phyloP scores from a whole-genome alignment of 1,284 basidiomycete species.

The Sporisorium reilianum region DNA sequence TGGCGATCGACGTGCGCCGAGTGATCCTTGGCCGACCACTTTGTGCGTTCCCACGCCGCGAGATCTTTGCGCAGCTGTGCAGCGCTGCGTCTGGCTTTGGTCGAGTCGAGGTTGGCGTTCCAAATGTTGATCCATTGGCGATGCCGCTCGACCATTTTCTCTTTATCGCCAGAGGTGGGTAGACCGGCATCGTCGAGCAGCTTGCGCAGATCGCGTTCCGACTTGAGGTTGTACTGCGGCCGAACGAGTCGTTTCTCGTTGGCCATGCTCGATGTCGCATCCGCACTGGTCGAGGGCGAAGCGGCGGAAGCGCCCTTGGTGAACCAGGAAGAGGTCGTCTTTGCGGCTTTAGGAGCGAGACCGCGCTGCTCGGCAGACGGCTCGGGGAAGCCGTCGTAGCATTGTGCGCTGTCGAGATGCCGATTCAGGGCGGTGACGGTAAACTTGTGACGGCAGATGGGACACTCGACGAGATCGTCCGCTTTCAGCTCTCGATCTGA shows the following conservation, averaged over 20 bases:
- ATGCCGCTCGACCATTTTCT: slow-evolving; percentile 58
- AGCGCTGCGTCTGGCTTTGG: slow-evolving; percentile 43
- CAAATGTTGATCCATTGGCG: slow-evolving; percentile 66
- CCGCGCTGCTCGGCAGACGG: slow-evolving; percentile 44
- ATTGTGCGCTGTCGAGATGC: slow-evolving; percentile 56
- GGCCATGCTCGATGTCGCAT: slow-evolving; percentile 13
- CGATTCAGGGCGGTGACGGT: slow-evolving; percentile 57
- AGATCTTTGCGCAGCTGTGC: slow-evolving; percentile 51
- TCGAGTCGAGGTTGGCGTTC: slow-evolving; percentile 66
- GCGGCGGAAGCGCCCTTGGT: slow-evolving; percentile 10
- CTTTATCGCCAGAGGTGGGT: slow-evolving; percentile 46
- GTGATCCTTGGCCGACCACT: slow-evolving; percentile 34
- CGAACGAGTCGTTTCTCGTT: slow-evolving; percentile 54
- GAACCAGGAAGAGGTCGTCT: slow-evolving; percentile 36
- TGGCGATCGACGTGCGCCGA: slow-evolving; percentile 32
- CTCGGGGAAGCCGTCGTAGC: slow-evolving; percentile 48
- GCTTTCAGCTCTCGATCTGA: slow-evolving; percentile 39
- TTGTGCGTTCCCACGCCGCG: slow-evolving; percentile 54
- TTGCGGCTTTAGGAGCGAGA: slow-evolving; percentile 23
- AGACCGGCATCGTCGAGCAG: slow-evolving; percentile 51
- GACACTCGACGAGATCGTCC: slow-evolving; percentile 51
- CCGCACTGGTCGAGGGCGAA: slow-evolving; percentile 13
- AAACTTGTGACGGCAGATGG: slow-evolving; percentile 59
- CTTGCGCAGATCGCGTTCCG: slow-evolving; percentile 59
- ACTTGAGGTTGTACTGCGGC: slow-evolving; percentile 58